Conservation (phyloP, 148 eudicot genomes). For the Arbutus unedo region DNA sequence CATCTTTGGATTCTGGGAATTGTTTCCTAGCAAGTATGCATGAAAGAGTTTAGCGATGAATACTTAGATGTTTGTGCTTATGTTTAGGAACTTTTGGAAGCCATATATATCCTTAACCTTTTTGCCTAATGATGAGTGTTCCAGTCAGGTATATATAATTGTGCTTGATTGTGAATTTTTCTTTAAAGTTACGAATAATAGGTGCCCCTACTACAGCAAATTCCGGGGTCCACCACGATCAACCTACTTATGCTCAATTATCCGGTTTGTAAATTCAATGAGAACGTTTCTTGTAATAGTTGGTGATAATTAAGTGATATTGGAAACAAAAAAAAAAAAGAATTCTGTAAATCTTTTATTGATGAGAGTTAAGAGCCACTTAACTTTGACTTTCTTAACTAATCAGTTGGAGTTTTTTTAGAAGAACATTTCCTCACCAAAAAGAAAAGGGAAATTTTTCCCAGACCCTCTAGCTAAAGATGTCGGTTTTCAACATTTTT, state of each 20-base stretch:
- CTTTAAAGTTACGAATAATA: not conserved
- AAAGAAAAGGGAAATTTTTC: not conserved
- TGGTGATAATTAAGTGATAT: not conserved
- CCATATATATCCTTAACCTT: not conserved
- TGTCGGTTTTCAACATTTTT: not conserved
- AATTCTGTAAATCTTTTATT: not conserved
- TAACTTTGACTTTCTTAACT: not conserved
- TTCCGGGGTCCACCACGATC: not conserved
- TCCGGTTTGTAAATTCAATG: not conserved
- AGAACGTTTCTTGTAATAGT: not conserved
- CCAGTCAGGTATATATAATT: not conserved
- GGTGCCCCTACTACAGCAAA: not conserved
- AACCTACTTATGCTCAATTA: not conserved
- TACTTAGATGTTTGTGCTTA: not conserved
- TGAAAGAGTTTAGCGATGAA: not conserved
- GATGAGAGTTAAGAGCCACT: not conserved
- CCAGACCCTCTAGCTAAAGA: not conserved
- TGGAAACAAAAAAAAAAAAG: not conserved
- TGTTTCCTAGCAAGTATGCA: not conserved
- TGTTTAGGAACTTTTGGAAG: not conserved
- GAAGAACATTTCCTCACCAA: not conserved
- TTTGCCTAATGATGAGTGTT: not conserved
- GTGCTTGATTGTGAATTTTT: not conserved
- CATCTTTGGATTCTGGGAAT: too few species aligned
- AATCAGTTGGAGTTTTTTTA: not conserved